These are phyloP conservation scores for Thelonectria olida DNA, from an alignment of 2,329 filamentous ascomycete species.

Conservation along the genomic window DNA sequence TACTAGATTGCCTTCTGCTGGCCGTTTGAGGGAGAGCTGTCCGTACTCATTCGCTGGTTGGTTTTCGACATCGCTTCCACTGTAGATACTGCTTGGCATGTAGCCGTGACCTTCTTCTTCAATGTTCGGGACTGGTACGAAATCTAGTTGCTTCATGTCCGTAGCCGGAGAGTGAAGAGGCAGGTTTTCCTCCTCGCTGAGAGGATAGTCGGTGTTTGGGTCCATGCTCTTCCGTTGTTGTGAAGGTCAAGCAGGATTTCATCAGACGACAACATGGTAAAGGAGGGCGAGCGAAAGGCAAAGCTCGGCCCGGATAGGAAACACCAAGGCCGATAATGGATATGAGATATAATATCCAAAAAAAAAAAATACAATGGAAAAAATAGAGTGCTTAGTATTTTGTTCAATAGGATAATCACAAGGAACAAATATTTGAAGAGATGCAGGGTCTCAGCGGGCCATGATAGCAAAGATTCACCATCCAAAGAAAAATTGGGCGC, in stretches of 20 bases:
- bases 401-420: neutral
- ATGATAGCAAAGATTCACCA: no score
- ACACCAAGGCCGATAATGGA: neutral
- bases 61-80: conserved; percentile 24
- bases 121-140: neutral
- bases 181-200: conserved; percentile 26
- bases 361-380: neutral
- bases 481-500: neutral
- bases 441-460: no score
- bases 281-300: conserved; percentile 11
- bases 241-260: conserved; percentile 27
- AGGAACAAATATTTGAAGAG: no score
- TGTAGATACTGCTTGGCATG: conserved; percentile 25
- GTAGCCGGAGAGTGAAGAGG: conserved; percentile 5
- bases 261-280: conserved; percentile 43
- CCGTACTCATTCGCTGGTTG: conserved; percentile 12
- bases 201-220: conserved; percentile 34
- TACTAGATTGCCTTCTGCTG: conserved; percentile 34
- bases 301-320: conserved; percentile 17
- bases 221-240: conserved; percentile 43
- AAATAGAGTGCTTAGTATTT: conserved; percentile 3
- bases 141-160: conserved; percentile 20
- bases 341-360: neutral
- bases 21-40: conserved; percentile 42
- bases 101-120: conserved; percentile 18